These are phyloP conservation scores for Citropsis articulata DNA, from an alignment of 345 rosid genomes.

Conservation along the genomic window DNA sequence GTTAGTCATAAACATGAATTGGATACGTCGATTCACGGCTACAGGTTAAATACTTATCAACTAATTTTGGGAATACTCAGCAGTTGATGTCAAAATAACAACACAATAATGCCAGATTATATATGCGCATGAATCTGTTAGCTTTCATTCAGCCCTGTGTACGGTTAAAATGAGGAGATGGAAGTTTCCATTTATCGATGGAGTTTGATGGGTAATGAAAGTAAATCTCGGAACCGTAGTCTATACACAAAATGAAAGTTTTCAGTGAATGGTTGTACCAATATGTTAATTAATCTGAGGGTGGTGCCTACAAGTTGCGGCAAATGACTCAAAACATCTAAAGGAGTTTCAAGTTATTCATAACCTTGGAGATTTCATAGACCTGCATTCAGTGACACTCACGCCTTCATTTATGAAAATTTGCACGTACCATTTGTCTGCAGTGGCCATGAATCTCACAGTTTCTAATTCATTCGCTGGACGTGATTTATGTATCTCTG, in stretches of 20 bases:
- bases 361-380: neutral
- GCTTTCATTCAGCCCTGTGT: too few species aligned
- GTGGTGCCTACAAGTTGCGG: too few species aligned
- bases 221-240: neutral
- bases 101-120: neutral
- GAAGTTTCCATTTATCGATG: too few species aligned
- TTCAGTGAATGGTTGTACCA: neutral
- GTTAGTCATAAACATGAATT: neutral
- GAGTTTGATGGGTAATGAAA: too few species aligned
- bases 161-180: too few species aligned
- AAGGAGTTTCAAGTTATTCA: neutral
- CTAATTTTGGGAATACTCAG: too few species aligned
- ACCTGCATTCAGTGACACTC: neutral
- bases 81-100: neutral
- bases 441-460: neutral
- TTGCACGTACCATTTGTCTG: neutral
- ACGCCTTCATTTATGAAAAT: neutral
- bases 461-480: neutral
- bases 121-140: too few species aligned
- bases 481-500: neutral
- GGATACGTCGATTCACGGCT: too few species aligned
- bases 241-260: neutral
- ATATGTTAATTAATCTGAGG: neutral
- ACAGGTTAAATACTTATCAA: too few species aligned
- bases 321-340: too few species aligned